Evolutionary conservation across 1,284 basidiomycete genomes (phyloP).

Genomic region (Trichosporon ovoides): DNA sequence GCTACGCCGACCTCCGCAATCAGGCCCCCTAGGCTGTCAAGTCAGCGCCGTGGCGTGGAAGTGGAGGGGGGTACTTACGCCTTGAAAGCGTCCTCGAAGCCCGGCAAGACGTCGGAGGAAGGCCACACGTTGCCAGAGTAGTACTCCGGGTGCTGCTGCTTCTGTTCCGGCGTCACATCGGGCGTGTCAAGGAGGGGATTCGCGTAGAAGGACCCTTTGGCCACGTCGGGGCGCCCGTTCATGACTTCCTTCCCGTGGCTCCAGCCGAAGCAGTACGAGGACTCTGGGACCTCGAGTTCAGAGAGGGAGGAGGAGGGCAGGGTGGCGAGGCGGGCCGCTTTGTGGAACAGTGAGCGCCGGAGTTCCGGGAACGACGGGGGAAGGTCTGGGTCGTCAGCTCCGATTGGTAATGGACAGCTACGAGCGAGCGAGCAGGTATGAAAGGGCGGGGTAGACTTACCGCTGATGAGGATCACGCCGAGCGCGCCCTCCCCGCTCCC

Average conservation of each 20-base stretch:
- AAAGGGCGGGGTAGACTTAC: constrained; percentile 23
- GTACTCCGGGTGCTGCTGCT: constrained; percentile 61
- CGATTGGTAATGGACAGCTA: not conserved
- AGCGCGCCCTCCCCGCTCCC: constrained; percentile 68
- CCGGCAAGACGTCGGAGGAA: constrained; percentile 56
- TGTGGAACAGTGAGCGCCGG: constrained; percentile 63
- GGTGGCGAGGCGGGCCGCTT: constrained; percentile 67
- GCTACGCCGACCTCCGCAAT: constrained; percentile 73
- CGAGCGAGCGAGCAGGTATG: too few relatives aligned
- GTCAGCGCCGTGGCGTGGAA: too few relatives aligned
- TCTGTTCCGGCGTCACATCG: constrained; percentile 56
- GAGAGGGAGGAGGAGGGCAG: constrained; percentile 64
- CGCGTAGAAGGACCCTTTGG: constrained; percentile 89
- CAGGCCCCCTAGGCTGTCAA: constrained; percentile 57
- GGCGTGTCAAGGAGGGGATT: constrained; percentile 70
- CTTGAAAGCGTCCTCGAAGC: constrained; percentile 81
- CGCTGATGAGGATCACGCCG: constrained; percentile 69
- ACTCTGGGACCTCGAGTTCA: constrained; percentile 55
- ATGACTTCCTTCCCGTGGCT: constrained; percentile 92
- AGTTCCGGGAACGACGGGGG: constrained; percentile 60
- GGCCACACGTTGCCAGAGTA: constrained; percentile 59
- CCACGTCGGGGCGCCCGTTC: constrained; percentile 71
- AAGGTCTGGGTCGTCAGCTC: constrained; percentile 57
- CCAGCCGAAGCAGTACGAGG: constrained; percentile 67
- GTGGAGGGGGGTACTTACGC: constrained; percentile 59